phyloP scores from a whole-genome alignment of 306 rosid species.

The Cucumis melo region DNA sequence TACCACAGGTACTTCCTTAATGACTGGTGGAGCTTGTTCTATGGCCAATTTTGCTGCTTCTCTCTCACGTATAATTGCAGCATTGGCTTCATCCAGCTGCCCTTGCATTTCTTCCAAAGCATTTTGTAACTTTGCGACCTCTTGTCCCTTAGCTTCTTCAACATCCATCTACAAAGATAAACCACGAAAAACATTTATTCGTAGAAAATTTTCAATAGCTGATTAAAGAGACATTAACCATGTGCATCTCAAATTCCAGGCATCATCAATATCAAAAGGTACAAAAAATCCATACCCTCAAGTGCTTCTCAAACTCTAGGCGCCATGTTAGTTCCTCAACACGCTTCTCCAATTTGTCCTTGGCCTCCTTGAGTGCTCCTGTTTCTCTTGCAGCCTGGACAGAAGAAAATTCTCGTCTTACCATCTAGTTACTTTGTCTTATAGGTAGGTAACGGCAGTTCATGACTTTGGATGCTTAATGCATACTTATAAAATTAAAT shows the following conservation, averaged over 20 bases:
- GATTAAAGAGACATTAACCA: background rate
- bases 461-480: background rate
- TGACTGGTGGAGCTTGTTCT: conserved; percentile 75
- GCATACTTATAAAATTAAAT: background rate
- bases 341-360: conserved; percentile 90
- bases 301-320: conserved; percentile 67
- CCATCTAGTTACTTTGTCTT: background rate
- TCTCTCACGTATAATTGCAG: conserved; percentile 49
- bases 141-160: conserved; percentile 82
- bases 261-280: background rate
- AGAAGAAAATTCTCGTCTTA: background rate
- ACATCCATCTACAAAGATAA: conserved; percentile 44
- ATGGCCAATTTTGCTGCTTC: conserved; percentile 82
- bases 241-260: background rate
- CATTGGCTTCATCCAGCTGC: conserved; percentile 57
- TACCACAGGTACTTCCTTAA: conserved; percentile 72
- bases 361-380: conserved; percentile 86
- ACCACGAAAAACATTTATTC: conserved; percentile 3
- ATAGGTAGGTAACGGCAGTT: background rate
- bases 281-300: conserved; percentile 38
- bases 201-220: conserved; percentile 3
- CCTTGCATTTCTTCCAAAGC: conserved; percentile 54
- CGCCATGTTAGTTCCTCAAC: conserved; percentile 89
- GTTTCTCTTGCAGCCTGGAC: conserved; percentile 84
- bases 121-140: conserved; percentile 46